These are phyloP conservation scores for Pestalotiopsis sp. DNA, from an alignment of 2,329 filamentous ascomycete genomes.

Conservation along the genomic window DNA sequence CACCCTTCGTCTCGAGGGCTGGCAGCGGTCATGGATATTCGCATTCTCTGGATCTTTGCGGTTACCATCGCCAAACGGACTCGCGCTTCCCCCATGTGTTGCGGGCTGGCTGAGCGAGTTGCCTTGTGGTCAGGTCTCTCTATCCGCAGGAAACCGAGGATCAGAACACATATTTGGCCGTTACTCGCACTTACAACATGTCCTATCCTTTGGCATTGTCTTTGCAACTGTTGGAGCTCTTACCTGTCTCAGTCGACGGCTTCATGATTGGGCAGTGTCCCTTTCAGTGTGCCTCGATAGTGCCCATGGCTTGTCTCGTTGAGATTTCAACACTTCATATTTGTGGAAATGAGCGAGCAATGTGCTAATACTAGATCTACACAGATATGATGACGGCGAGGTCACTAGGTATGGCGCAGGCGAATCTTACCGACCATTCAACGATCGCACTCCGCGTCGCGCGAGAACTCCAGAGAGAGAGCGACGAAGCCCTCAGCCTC, in stretches of 20 bases:
- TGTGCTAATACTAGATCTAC: neutral
- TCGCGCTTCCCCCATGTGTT: too few species aligned
- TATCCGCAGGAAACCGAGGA: too few species aligned
- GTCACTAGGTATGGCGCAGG: conserved; percentile 64
- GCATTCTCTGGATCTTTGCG: neutral
- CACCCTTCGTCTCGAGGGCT: neutral
- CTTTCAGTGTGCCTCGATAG: neutral
- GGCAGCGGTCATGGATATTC: neutral
- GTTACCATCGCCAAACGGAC: too few species aligned
- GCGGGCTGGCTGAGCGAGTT: neutral
- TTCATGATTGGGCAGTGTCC: neutral
- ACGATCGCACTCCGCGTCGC: conserved; percentile 45
- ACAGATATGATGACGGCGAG: conserved; percentile 63
- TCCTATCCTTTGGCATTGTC: too few species aligned
- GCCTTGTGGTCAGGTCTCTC: neutral
- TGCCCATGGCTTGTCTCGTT: too few species aligned
- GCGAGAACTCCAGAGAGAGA: conserved; percentile 32
- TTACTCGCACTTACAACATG: too few species aligned
- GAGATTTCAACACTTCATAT: neutral
- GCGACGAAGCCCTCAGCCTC: conserved; percentile 37
- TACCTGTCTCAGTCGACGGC: neutral
- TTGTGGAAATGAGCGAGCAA: neutral
- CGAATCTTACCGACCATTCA: conserved; percentile 63
- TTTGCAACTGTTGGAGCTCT: too few species aligned
- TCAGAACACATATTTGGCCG: too few species aligned